phyloP scores from a whole-genome alignment of 2,329 filamentous ascomycete genomes.

The Didymella exigua region DNA sequence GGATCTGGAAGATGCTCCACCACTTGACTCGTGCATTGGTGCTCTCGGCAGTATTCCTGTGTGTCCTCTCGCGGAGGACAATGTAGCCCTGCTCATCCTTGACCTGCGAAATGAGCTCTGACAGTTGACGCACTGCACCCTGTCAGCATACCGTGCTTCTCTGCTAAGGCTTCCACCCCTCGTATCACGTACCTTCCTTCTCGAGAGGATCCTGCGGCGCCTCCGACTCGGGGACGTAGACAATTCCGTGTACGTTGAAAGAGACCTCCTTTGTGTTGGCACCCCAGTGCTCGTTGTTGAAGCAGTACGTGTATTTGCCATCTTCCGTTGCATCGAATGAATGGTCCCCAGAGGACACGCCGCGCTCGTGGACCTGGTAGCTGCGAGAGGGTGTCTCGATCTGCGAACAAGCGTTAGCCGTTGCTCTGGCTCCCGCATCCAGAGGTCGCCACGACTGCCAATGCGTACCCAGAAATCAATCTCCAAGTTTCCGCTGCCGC shows the following conservation, averaged over 20 bases:
- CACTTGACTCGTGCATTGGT: conserved; percentile 98
- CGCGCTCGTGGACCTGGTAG: conserved; percentile 80
- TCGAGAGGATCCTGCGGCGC: conserved; percentile 86
- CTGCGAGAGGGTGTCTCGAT: conserved; percentile 78
- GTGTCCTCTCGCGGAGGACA: conserved; percentile 89
- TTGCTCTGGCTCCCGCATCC: neutral
- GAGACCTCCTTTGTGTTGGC: conserved; percentile 96
- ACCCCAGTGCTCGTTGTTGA: conserved; percentile 98
- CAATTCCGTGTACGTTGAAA: conserved; percentile 98
- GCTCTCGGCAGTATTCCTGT: conserved; percentile 98
- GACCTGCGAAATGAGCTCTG: conserved; percentile 85
- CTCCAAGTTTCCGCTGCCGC: conserved; percentile 89
- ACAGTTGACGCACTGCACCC: conserved; percentile 73
- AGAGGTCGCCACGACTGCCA: no score
- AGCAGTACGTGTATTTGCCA: conserved; percentile 95
- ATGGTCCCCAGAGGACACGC: conserved; percentile 88
- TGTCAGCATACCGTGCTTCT: conserved; percentile 19
- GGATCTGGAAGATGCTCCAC: conserved; percentile 98
- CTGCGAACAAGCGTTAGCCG: conserved; percentile 47
- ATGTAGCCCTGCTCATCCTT: conserved; percentile 99
- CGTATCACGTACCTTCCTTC: conserved; percentile 70
- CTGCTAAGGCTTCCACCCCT: fast-evolving
- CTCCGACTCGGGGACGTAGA: conserved; percentile 92
- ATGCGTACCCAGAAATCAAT: conserved; percentile 91
- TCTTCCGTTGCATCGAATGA: conserved; percentile 85